Conservation (phyloP, 768 basidiomycete genomes). For the Suillus lakei region DNA sequence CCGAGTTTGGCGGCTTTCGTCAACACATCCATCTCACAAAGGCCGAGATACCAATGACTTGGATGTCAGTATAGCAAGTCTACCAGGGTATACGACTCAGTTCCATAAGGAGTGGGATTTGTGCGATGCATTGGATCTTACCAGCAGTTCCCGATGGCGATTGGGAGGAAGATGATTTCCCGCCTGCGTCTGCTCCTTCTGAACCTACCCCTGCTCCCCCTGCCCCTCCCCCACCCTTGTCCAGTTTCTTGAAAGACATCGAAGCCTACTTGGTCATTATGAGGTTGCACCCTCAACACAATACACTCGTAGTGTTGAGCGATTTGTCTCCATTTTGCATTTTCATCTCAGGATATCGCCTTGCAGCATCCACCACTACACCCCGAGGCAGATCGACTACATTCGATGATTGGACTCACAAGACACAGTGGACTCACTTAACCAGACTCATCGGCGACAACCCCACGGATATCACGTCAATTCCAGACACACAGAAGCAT, state of each 20-base stretch:
- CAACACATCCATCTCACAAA: background rate
- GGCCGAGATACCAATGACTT: background rate
- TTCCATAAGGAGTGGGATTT: conserved; percentile 6
- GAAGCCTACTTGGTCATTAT: background rate
- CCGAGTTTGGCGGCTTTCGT: background rate
- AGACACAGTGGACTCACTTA: background rate
- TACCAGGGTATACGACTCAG: background rate
- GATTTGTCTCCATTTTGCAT: background rate
- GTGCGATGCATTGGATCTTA: background rate
- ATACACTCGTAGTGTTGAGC: background rate
- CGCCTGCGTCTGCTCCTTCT: background rate
- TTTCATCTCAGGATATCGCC: background rate
- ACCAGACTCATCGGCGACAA: background rate
- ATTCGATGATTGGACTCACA: background rate
- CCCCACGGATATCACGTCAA: background rate
- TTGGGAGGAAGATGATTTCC: conserved; percentile 1
- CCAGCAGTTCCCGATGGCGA: background rate
- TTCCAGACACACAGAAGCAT: background rate
- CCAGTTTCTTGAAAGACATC: background rate
- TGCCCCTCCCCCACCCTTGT: background rate
- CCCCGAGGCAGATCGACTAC: background rate
- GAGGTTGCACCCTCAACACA: background rate
- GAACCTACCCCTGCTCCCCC: background rate
- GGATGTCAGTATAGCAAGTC: background rate
- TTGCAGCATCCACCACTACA: background rate